A percentile compares a stretch with the other conserved stretches of the same genome.
These are phyloP conservation scores for Dryas drummondii DNA, from an alignment of 306 rosid genomes.

Conservation along the genomic window DNA sequence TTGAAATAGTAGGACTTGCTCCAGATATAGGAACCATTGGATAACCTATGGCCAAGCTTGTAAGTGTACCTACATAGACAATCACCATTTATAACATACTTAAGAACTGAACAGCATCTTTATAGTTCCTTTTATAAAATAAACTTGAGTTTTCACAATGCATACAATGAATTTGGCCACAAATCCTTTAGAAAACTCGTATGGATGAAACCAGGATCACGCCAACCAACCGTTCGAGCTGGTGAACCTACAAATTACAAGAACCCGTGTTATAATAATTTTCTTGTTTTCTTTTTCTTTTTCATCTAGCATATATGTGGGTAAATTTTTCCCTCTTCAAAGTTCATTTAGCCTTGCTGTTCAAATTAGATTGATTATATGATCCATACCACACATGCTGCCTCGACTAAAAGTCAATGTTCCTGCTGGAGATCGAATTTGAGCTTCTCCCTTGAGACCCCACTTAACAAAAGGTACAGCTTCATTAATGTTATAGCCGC, in stretches of 20 bases:
- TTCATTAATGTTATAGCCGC: slow-evolving; percentile 62
- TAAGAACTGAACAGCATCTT: slow-evolving; percentile 24
- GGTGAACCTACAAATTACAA: slow-evolving; percentile 53
- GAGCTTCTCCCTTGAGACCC: slow-evolving; percentile 45
- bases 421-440: slow-evolving; percentile 59
- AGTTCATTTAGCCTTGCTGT: neutral
- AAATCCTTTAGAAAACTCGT: slow-evolving; percentile 67
- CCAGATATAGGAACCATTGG: slow-evolving; percentile 34
- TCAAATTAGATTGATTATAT: neutral
- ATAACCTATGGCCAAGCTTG: slow-evolving; percentile 33
- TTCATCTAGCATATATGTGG: neutral
- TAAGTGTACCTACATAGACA: slow-evolving; percentile 35
- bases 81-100: neutral
- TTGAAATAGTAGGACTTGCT: slow-evolving; percentile 55
- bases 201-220: slow-evolving; percentile 88
- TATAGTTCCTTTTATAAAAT: neutral
- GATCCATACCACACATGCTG: slow-evolving; percentile 70
- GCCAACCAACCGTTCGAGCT: slow-evolving; percentile 85
- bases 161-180: slow-evolving; percentile 73
- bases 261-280: neutral
- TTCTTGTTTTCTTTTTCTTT: too few relatives aligned
- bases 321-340: neutral
- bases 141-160: neutral
- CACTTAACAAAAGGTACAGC: slow-evolving; percentile 63
- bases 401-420: slow-evolving; percentile 63